A percentile compares a stretch with the other conserved stretches of the same genome.
phyloP scores from a whole-genome alignment of 2,329 filamentous ascomycete species.

The Aureobasidium sp. region DNA sequence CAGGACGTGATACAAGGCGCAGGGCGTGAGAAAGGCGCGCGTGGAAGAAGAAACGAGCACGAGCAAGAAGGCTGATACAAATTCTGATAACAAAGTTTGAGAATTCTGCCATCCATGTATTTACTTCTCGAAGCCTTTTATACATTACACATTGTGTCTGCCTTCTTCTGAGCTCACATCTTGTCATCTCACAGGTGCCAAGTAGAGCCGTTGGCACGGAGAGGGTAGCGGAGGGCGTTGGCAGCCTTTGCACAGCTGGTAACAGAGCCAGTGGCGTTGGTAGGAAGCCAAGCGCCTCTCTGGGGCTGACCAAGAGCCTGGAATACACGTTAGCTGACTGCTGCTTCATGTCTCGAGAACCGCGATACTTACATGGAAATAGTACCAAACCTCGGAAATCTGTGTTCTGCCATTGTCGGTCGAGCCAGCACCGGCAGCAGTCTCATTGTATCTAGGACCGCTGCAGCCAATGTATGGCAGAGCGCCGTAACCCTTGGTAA shows the following conservation, averaged over 20 bases:
- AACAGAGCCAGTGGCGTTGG: conserved; percentile 42
- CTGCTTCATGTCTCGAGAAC: not conserved
- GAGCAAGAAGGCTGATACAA: not conserved
- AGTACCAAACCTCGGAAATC: conserved; percentile 61
- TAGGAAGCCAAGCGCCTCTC: conserved; percentile 40
- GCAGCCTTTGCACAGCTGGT: conserved; percentile 50
- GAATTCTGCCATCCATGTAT: not conserved
- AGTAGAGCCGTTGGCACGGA: conserved; percentile 41
- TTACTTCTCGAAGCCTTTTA: not conserved
- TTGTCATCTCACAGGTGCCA: not conserved
- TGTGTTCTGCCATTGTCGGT: conserved; percentile 51
- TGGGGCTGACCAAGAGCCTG: conserved; percentile 49
- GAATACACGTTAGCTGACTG: not conserved
- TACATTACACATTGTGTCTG: not conserved
- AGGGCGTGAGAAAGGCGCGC: not conserved
- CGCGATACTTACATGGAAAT: conserved; percentile 45
- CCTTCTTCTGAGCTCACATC: not conserved
- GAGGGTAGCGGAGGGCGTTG: conserved; percentile 50
- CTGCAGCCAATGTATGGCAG: conserved; percentile 56
- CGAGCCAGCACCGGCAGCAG: conserved; percentile 46
- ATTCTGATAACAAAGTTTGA: not conserved
- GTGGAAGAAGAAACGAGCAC: not conserved
- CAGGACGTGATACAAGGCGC: not conserved
- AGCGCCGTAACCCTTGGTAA: conserved; percentile 47
- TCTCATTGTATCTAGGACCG: conserved; percentile 55